Conservation (phyloP, 2,329 filamentous ascomycete species). For the Monilinia vaccinii-corymbosi region DNA sequence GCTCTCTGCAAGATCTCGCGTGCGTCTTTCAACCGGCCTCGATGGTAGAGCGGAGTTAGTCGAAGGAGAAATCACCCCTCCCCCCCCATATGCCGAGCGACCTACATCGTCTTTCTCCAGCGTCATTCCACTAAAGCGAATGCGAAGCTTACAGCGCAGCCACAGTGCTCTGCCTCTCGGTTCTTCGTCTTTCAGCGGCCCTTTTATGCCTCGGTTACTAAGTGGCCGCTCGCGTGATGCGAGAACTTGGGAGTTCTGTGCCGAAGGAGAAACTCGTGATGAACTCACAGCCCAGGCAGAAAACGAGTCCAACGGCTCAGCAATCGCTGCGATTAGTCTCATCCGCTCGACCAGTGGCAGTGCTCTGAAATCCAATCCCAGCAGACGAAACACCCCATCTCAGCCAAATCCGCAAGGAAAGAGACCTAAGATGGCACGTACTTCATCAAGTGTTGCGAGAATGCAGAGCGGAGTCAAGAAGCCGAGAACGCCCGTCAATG, state of each 20-base stretch:
- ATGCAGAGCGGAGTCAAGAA: conserved; percentile 40
- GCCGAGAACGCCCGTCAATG: conserved; percentile 20
- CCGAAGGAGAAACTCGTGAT: conserved; percentile 69
- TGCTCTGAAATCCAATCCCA: conserved; percentile 42
- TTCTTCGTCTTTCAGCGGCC: conserved; percentile 33
- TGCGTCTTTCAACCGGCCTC: conserved; percentile 74
- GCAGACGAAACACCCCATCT: conserved; percentile 53
- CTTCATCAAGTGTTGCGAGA: conserved; percentile 52
- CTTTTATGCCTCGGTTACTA: conserved; percentile 41
- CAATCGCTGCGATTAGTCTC: conserved; percentile 71
- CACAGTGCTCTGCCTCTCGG: conserved; percentile 56
- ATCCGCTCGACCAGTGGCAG: conserved; percentile 61
- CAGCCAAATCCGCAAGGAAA: conserved; percentile 36
- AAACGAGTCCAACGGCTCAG: conserved; percentile 70
- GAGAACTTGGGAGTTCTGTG: conserved; percentile 84
- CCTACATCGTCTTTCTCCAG: conserved; percentile 39
- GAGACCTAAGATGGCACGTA: conserved; percentile 52
- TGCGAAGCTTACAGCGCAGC: conserved; percentile 55
- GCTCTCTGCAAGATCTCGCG: conserved; percentile 27
- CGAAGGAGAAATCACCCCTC: conserved; percentile 57
- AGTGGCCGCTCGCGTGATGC: conserved; percentile 78
- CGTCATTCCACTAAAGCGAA: conserved; percentile 27
- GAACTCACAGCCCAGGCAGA: conserved; percentile 74
- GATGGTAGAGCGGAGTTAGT: conserved; percentile 88
- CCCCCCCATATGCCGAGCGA: conserved; percentile 43